Base-by-base conservation (phyloP, 176 grass and related monocot species). In the Saccharum spontaneum region DNA sequence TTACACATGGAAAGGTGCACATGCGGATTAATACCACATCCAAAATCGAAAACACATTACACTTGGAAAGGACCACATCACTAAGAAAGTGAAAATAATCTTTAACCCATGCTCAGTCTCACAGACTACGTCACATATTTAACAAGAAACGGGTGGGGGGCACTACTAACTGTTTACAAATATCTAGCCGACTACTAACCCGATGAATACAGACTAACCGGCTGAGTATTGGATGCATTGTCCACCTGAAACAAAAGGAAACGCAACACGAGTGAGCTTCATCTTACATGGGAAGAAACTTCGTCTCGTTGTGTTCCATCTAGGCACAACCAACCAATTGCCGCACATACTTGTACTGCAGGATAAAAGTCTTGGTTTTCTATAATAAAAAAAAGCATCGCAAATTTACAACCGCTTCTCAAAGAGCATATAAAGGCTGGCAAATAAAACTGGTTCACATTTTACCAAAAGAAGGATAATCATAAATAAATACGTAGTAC, bases 141-240 rank as follows among this genome's bases (percentile, higher is more conserved):
- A 59, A 9, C 55, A 59, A n/a, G 55, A 59, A 59, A 72, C 41
- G 50, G 50, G 50, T 20, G 17, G 12, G 69, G 22, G 23, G 13
- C 71, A 73, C 24, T 76, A 34, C 17, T 75, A 22, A 75, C 73
- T 54, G 73, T 76, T 54, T 34, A 76, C 73, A 54, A 22, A 37
- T 12, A 11, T 22, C 48, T 55, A 76, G 73, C 72, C 30, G 48
- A 12, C 44, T 50, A 20, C 26, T 34, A 62, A 26, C 10, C n/a
- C 0, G 23, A 4, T 37, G 48, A 54, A 76, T 36, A 76, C 50
- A 8, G 11, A 40, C 46, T 81, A 81, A 71, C 33, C 23, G 40
- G 55, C 79, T 55, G 66, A 82, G 59, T 78, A 67, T 6, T 72
- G 88, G 28, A 57, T 84, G 71, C 44, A 13, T 28, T 90, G 73